Conservation (phyloP, 75 land plant genomes). For the Cupressus sempervirens region DNA sequence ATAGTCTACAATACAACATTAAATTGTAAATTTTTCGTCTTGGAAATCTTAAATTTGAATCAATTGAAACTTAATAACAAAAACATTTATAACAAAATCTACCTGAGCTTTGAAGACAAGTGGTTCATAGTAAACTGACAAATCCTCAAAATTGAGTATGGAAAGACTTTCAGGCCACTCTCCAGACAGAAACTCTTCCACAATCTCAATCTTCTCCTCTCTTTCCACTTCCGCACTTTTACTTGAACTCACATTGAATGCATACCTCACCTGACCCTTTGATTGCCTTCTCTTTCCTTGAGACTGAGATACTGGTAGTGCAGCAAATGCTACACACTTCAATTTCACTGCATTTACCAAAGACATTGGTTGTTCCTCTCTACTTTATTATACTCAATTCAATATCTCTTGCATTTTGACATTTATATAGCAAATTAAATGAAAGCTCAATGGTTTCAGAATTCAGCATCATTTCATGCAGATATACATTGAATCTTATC, state of each 20-base stretch:
- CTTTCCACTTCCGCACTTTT: not conserved
- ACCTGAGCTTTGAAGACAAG: slow-evolving; percentile 15
- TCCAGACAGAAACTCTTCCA: slow-evolving; percentile 3
- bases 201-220: not conserved
- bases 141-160: slow-evolving; percentile 10
- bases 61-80: too few relatives aligned
- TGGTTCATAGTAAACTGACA: slow-evolving; percentile 11
- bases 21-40: too few relatives aligned
- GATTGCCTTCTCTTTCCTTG: not conserved
- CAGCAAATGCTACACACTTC: not conserved
- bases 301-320: not conserved
- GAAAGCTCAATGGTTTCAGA: not conserved
- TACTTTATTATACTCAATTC: too few relatives aligned
- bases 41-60: too few relatives aligned
- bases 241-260: not conserved
- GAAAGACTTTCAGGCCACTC: slow-evolving; percentile 4
- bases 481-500: not conserved
- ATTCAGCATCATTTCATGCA: not conserved
- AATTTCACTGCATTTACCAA: not conserved
- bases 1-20: too few relatives aligned
- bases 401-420: not conserved
- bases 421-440: too few relatives aligned
- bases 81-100: not conserved
- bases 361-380: not conserved
- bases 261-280: not conserved